Conservation (phyloP, 73 alveolate species). For the Breviolum minutum region DNA sequence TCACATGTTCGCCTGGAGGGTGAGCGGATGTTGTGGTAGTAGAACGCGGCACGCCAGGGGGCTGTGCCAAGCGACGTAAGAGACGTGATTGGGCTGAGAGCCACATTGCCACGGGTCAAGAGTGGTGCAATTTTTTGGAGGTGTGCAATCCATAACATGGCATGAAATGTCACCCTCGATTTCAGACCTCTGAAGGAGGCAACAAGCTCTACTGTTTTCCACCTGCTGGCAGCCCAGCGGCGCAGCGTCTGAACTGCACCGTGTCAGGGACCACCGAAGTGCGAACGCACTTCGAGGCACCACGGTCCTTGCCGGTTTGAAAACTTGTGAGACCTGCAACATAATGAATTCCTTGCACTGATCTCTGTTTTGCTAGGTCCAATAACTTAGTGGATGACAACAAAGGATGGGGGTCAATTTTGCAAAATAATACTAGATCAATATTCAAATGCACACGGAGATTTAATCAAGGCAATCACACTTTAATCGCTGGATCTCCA, state of each 20-base stretch:
- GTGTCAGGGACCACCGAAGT: no score
- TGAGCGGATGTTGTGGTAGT: conserved; percentile 20
- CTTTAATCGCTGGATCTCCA: no score
- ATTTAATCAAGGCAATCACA: background rate
- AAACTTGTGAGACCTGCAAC: conserved; percentile 21
- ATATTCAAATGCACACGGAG: background rate
- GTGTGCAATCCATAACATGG: no score
- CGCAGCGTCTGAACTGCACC: no score
- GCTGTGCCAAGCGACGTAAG: conserved; percentile 54
- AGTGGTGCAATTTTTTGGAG: background rate
- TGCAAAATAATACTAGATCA: no score
- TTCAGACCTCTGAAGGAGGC: no score
- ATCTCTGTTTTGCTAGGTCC: background rate
- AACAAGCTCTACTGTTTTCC: background rate
- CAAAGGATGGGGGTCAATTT: no score
- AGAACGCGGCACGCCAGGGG: conserved; percentile 36
- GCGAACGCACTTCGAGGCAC: background rate
- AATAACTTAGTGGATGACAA: no score
- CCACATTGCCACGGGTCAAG: background rate
- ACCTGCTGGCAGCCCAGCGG: background rate
- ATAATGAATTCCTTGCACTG: conserved; percentile 8
- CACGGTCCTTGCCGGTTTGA: conserved; percentile 42
- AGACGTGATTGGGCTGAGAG: conserved; percentile 65
- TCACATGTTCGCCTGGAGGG: background rate
- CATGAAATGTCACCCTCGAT: no score